phyloP scores from a whole-genome alignment of 495 filamentous ascomycete species.

The Parachaetomium inaequale region DNA sequence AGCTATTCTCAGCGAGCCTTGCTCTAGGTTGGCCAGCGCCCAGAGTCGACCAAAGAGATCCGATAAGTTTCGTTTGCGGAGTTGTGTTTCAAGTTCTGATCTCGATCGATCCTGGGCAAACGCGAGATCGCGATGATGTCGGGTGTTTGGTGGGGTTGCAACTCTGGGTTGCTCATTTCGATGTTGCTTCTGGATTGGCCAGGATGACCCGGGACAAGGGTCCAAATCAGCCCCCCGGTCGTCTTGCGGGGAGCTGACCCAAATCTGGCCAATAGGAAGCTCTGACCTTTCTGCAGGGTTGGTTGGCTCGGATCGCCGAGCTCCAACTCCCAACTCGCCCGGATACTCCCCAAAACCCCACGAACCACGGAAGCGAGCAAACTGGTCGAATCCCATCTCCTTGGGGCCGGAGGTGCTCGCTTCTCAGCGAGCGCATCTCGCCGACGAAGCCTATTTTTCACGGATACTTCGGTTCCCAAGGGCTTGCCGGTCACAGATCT shows the following conservation, averaged over 20 bases:
- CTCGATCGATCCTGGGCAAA: too few relatives aligned
- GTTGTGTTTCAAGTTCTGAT: too few relatives aligned
- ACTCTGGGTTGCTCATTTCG: background rate
- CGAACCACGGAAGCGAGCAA: background rate
- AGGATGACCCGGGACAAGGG: background rate
- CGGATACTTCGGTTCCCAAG: too few relatives aligned
- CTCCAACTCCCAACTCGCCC: background rate
- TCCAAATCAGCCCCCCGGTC: background rate
- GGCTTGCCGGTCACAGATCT: too few relatives aligned
- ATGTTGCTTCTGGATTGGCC: slow-evolving; percentile 2
- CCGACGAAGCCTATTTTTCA: too few relatives aligned
- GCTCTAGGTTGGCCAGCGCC: too few relatives aligned
- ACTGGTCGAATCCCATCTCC: background rate
- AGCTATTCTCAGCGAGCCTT: too few relatives aligned
- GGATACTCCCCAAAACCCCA: background rate
- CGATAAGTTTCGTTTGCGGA: too few relatives aligned
- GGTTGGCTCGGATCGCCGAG: background rate
- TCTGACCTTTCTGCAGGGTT: slow-evolving; percentile 6
- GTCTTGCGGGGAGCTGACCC: background rate
- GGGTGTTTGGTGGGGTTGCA: background rate
- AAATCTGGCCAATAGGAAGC: background rate
- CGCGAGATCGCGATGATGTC: background rate
- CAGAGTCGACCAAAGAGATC: too few relatives aligned
- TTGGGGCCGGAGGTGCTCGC: background rate
- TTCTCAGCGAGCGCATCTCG: too few relatives aligned